phyloP scores from a whole-genome alignment of 805 yeast species.

The Monosporozyma siamensis region DNA sequence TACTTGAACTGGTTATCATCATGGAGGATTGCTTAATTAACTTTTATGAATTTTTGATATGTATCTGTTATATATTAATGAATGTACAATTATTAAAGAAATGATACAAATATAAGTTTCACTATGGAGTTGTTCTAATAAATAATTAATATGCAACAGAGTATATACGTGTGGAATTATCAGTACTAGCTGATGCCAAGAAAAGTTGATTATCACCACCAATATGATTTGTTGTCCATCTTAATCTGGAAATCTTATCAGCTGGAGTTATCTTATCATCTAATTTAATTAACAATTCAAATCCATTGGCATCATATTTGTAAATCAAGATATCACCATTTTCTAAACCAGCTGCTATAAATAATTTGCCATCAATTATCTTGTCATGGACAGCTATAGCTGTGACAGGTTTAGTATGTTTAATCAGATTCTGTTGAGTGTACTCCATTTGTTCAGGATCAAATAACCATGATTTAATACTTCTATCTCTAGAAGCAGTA shows the following conservation, averaged over 20 bases:
- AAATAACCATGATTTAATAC: constrained; percentile 62
- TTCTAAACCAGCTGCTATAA: constrained; percentile 62
- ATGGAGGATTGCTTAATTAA: constrained; percentile 41
- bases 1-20: constrained; percentile 45
- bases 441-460: constrained; percentile 31
- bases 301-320: constrained; percentile 27
- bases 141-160: constrained; percentile 14
- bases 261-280: constrained; percentile 44
- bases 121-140: not conserved
- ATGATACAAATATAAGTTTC: not conserved
- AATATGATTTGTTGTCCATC: constrained; percentile 37
- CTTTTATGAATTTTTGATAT: too few relatives aligned
- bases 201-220: constrained; percentile 29
- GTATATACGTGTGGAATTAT: constrained; percentile 43
- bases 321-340: constrained; percentile 49
- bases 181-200: constrained; percentile 54
- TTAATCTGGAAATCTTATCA: constrained; percentile 49
- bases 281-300: constrained; percentile 29
- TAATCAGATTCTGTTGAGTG: constrained; percentile 33
- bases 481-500: constrained; percentile 82
- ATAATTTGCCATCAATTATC: constrained; percentile 23
- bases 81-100: not conserved
- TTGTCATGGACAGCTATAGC: constrained; percentile 45
- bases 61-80: too few relatives aligned
- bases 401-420: constrained; percentile 52